These are phyloP conservation scores for Fraxinus anomala DNA, from an alignment of 257 asterid genomes.

Conservation along the genomic window DNA sequence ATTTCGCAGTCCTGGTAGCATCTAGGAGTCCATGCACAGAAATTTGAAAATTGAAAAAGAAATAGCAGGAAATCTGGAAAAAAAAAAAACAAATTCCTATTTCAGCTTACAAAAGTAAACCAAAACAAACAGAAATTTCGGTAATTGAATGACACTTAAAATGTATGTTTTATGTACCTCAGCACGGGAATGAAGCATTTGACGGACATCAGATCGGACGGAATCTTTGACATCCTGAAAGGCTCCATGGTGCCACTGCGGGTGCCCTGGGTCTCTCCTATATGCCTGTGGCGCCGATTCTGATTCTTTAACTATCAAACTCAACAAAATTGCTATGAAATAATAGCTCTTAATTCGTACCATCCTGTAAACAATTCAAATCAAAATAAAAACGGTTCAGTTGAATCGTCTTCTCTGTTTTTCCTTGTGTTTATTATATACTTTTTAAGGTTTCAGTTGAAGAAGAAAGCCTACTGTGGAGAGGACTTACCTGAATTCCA, in stretches of 20 bases:
- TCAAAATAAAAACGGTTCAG: background rate
- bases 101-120: background rate
- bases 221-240: slow-evolving; percentile 91
- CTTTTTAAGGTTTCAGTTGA: slow-evolving; percentile 18
- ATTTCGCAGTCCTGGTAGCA: background rate
- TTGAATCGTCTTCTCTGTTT: slow-evolving; percentile 23
- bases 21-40: background rate
- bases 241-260: slow-evolving; percentile 97
- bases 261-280: slow-evolving; percentile 95
- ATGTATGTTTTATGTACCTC: slow-evolving; percentile 53
- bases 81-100: background rate
- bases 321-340: slow-evolving; percentile 41
- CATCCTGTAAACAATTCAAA: slow-evolving; percentile 32
- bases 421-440: slow-evolving; percentile 10
- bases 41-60: background rate
- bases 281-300: slow-evolving; percentile 75
- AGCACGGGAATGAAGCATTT: slow-evolving; percentile 94
- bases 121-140: background rate
- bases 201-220: slow-evolving; percentile 86
- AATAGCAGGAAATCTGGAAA: background rate
- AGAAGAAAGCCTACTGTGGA: slow-evolving; percentile 27
- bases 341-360: slow-evolving; percentile 33
- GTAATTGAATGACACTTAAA: background rate
- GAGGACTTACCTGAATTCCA: slow-evolving; percentile 28
- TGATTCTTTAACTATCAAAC: slow-evolving; percentile 32